Evolutionary conservation across 2,329 filamentous ascomycete genomes (phyloP).

Genomic region (Ophiostoma triangulosporum): DNA sequence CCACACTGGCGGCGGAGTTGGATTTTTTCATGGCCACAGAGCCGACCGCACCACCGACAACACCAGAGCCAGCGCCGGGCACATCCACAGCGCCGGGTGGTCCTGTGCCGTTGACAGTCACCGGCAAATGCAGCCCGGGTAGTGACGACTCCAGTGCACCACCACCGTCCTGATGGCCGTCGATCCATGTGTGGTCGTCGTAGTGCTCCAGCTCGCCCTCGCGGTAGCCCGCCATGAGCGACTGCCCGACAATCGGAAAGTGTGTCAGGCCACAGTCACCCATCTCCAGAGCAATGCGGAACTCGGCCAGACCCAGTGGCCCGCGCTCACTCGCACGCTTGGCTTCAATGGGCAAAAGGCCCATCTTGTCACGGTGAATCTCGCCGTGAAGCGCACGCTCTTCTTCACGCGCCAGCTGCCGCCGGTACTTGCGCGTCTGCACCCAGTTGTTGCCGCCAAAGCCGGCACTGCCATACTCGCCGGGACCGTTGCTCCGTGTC

Average conservation of each 20-base stretch:
- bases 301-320: constrained; percentile 62
- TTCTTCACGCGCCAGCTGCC: constrained; percentile 65
- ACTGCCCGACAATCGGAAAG: constrained; percentile 61
- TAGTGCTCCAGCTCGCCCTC: constrained; percentile 64
- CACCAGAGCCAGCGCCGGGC: background rate
- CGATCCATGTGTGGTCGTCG: constrained; percentile 43
- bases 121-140: background rate
- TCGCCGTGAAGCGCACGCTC: constrained; percentile 59
- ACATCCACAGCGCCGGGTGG: background rate
- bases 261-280: constrained; percentile 63
- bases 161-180: constrained; percentile 17
- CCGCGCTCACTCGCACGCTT: constrained; percentile 60
- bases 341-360: constrained; percentile 67
- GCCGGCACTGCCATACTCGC: constrained; percentile 45
- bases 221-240: constrained; percentile 56
- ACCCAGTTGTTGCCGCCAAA: constrained; percentile 59
- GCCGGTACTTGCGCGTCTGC: constrained; percentile 65
- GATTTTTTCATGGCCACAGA: constrained; percentile 4
- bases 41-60: background rate
- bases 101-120: constrained; percentile 3
- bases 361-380: constrained; percentile 58
- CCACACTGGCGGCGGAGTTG: constrained; percentile 1
- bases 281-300: constrained; percentile 62
- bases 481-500: constrained; percentile 51
- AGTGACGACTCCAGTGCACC: background rate